Evolutionary conservation across 2,329 filamentous ascomycete genomes (phyloP), one percentile per base, ranked within the genome.

Genomic region (Magnaporthiopsis poae): DNA sequence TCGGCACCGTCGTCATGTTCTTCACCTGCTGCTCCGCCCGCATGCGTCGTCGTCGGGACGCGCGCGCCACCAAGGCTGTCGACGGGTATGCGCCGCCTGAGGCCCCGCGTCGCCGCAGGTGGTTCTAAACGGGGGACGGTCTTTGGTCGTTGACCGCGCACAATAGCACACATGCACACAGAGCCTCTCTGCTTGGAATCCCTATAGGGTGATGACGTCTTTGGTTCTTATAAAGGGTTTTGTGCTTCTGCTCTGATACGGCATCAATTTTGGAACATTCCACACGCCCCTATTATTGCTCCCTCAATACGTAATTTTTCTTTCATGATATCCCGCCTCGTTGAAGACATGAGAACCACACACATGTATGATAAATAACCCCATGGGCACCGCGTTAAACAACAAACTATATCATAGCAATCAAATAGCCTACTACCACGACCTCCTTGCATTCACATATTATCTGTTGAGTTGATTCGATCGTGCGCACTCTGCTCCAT

Each of bases 21-120:
- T 78, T 88, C 70, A 85, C 84, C 8, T 89, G 86, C 80, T 88
- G 82, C 76, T 81, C 80, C 66, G 78, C 80, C 11, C 77, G 83
- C n/a, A 62, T 78, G 70, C 77, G 77, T 70, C 75, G 76, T 68
- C 73, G 75, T 60, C 76, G 77, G 69, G 75, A 75, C 70, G 67
- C 66, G 31, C 66, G 66, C 25, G 27, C 27, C 5, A 60, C 67
- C n/a, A 74, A 73, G 70, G 70, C 72, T 66, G 73, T 74, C 62
- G 71, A 72, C 63, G 73, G 73, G 65, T 71, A 72, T 25, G 72
- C 71, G 9, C 65, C 64, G 5, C 39, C 68, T 2, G 27, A 68
- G 60, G 68, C 64, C 46, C 67, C 69, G n/a, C 70, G 70, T 61
- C 69, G 70, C 31, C 66, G 69, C 33, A n/a, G 3, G 46, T 71